Evolutionary conservation across 352 stramenopile species (phyloP).

Genomic region (Achlya hypogyna): DNA sequence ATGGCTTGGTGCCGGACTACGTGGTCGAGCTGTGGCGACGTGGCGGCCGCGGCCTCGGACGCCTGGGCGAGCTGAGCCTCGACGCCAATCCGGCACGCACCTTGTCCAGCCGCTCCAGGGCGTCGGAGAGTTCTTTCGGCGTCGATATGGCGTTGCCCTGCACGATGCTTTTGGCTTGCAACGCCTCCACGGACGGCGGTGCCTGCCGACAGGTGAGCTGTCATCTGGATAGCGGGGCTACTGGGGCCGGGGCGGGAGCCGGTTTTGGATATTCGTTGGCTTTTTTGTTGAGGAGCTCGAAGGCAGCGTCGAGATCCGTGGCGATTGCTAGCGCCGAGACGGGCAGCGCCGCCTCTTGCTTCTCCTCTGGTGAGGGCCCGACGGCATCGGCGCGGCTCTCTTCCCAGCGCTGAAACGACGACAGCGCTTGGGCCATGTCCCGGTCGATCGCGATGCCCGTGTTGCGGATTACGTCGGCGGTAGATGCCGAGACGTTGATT

Average conservation of each 20-base stretch:
- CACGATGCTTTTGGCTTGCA: conserved; percentile 1
- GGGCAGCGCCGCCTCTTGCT: not conserved
- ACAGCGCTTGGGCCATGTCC: conserved; percentile 16
- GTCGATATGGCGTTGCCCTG: not conserved
- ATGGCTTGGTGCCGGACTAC: conserved; percentile 3
- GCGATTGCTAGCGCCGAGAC: conserved; percentile 11
- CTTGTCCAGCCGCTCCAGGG: conserved; percentile 2
- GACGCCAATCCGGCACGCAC: not conserved
- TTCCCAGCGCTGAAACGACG: conserved; percentile 1
- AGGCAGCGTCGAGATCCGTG: conserved; percentile 10
- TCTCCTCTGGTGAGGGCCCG: not conserved
- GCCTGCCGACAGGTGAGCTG: not conserved
- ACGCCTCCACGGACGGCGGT: not conserved
- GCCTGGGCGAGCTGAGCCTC: not conserved
- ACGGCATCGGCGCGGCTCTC: not conserved
- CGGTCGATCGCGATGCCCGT: conserved; percentile 10
- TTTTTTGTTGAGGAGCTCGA: conserved; percentile 19
- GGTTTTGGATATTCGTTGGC: conserved; percentile 1
- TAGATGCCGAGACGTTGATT: conserved; percentile 1
- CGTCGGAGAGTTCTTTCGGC: not conserved
- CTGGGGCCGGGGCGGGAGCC: not conserved
- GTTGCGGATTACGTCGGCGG: conserved; percentile 18
- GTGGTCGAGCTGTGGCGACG: conserved; percentile 15
- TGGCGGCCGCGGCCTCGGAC: conserved; percentile 7
- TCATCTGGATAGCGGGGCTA: not conserved